Base-by-base conservation (phyloP, 2,329 filamentous ascomycete genomes). In the Talaromyces sp. region DNA sequence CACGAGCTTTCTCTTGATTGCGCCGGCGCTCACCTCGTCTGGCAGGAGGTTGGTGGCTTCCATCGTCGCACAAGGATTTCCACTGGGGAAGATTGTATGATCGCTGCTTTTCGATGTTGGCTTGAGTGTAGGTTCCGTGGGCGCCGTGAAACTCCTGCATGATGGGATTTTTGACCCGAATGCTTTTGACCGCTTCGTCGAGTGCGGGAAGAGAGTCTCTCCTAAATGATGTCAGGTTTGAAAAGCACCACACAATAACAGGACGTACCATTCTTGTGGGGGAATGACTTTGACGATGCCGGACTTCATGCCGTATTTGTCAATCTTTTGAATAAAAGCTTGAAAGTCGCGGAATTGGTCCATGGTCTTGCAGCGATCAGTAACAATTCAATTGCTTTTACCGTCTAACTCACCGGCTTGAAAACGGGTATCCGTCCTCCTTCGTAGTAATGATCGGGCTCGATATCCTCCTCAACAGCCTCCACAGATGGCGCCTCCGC, bases 61-160 rank as follows among this genome's bases (percentile, higher is more conserved):
- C 93, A 79, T 97, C 93, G 68, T 97, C 91, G 75, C 93, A 97
- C 45, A 98, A 84, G 63, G 91, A 87, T 70, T 93, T 92, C 95
- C 95, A 99, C 78, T 99, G 93, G 0, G 94, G 94, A 4, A 99
- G 83, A 71, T 97, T 99, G 81, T 99, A 99, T 14, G 93, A 93
- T 75, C 95, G 87, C 76, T 96, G 92, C 79, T 97, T 96, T 73
- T 98, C 89, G 66, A 99, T 93, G 75, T 99, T 99, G 73, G 95
- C 92, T 77, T 99, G 95, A 41, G 94, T 94, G 76, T 97, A 99
- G 64, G 92, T 96, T 64, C 95, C 96, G 74, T 94, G 92, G 60
- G 91, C 92, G 49, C 95, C 95, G 84, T 96, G 94, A 72, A 99
- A 99, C 73, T 99, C 95, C 78, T 99, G 95, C 74, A 93, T 97